A percentile compares a stretch with the other conserved stretches of the same genome.
These are phyloP conservation scores for Sporisorium reilianum DNA, from an alignment of 1,284 basidiomycete species.

Conservation along the genomic window DNA sequence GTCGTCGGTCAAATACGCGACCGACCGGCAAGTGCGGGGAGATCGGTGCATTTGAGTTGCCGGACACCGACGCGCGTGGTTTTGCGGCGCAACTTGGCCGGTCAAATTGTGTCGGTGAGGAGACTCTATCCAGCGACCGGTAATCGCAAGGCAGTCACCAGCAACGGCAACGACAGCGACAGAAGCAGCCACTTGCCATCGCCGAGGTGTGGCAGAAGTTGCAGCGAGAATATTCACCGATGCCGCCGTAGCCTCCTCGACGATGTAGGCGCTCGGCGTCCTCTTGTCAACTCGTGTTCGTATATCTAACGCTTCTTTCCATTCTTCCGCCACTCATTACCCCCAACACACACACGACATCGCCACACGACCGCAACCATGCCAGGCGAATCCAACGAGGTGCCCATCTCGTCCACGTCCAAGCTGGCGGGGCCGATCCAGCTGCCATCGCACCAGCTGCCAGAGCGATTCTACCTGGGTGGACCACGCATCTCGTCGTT, in stretches of 20 bases:
- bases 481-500: conserved; percentile 35
- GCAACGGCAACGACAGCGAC: not conserved
- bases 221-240: too few species aligned
- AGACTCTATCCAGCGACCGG: too few species aligned
- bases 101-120: too few species aligned
- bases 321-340: not conserved
- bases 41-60: conserved; percentile 15
- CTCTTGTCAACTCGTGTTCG: too few species aligned
- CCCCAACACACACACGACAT: not conserved
- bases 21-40: conserved; percentile 6
- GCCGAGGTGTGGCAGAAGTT: not conserved
- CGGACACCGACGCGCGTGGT: conserved; percentile 19
- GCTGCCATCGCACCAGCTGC: conserved; percentile 37
- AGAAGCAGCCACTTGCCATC: not conserved
- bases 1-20: conserved; percentile 7
- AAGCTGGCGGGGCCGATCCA: conserved; percentile 25
- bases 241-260: not conserved
- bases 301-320: not conserved
- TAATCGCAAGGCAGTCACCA: too few species aligned
- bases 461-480: conserved; percentile 36
- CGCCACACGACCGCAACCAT: not conserved
- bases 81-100: conserved; percentile 2
- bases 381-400: conserved; percentile 21
- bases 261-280: not conserved
- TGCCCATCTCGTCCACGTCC: not conserved